These are phyloP conservation scores for Boletellus sp. DNA, from an alignment of 768 basidiomycete species.

Conservation along the genomic window DNA sequence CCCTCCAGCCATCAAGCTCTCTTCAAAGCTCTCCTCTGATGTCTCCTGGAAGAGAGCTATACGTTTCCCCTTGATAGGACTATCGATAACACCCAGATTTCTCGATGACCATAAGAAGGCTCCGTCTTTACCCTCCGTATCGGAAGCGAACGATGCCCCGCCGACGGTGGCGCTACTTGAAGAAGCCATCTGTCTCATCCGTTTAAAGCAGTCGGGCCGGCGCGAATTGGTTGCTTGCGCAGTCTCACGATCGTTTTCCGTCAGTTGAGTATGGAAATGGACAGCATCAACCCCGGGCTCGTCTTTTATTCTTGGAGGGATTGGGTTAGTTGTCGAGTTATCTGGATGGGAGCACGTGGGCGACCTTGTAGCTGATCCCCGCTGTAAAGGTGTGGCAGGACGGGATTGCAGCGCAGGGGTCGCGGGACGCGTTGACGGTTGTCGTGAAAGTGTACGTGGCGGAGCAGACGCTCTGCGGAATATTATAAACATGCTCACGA, in stretches of 20 bases:
- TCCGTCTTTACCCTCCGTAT: conserved; percentile 8
- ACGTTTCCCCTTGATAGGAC: conserved; percentile 67
- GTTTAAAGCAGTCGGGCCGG: conserved; percentile 70
- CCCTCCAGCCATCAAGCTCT: conserved; percentile 78
- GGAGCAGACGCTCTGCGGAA: conserved; percentile 17
- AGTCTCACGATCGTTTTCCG: conserved; percentile 47
- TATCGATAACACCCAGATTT: conserved; percentile 61
- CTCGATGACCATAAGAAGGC: conserved; percentile 21
- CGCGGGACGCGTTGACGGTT: conserved; percentile 12
- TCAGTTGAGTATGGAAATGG: conserved; percentile 52
- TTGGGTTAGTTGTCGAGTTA: neutral
- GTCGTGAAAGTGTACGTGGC: conserved; percentile 12
- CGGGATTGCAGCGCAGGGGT: conserved; percentile 12
- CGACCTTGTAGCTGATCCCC: neutral
- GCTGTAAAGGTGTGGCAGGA: conserved; percentile 12
- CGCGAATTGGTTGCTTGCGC: conserved; percentile 55
- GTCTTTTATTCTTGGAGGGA: conserved; percentile 5
- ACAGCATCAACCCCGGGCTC: conserved; percentile 54
- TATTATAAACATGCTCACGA: neutral
- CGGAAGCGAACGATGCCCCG: conserved; percentile 7
- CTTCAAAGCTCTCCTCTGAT: conserved; percentile 80
- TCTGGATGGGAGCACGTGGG: neutral
- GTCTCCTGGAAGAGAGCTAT: conserved; percentile 78
- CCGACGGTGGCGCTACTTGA: conserved; percentile 32
- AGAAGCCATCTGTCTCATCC: conserved; percentile 45